These are phyloP conservation scores for Alternaria viburni DNA, from an alignment of 2,329 filamentous ascomycete genomes.

Conservation along the genomic window DNA sequence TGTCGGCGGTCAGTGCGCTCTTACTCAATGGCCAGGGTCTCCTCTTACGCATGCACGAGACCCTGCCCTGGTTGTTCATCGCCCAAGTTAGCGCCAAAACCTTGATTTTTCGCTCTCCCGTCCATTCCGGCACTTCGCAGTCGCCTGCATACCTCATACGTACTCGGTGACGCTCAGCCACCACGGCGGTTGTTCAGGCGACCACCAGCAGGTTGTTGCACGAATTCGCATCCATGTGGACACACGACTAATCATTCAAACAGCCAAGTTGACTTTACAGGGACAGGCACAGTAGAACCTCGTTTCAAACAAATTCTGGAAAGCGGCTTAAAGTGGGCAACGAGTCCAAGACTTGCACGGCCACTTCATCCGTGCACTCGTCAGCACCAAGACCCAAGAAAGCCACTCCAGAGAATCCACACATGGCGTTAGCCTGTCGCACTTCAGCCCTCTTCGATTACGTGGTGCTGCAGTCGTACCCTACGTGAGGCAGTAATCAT, in stretches of 20 bases:
- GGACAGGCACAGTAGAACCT: constrained; percentile 1
- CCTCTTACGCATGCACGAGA: constrained; percentile 8
- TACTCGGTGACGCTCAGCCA: neutral
- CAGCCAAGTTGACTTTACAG: neutral
- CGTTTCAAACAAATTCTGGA: constrained; percentile 11
- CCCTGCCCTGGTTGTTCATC: constrained; percentile 12
- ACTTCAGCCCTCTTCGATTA: constrained; percentile 24
- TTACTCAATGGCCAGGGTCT: constrained; percentile 7
- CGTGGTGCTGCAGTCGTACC: constrained; percentile 16
- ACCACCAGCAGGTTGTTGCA: neutral
- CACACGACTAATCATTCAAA: neutral
- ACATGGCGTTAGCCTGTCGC: constrained; percentile 1
- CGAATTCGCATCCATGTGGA: neutral
- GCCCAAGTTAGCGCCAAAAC: constrained; percentile 4
- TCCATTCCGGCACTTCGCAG: constrained; percentile 4
- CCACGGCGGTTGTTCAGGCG: neutral
- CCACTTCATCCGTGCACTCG: neutral
- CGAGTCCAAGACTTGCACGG: neutral
- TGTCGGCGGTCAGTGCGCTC: constrained; percentile 5
- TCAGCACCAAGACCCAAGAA: constrained; percentile 3
- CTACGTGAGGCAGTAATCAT: constrained; percentile 12
- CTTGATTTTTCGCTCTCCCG: constrained; percentile 5
- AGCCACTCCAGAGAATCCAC: constrained; percentile 8
- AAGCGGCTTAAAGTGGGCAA: constrained; percentile 1
- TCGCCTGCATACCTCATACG: neutral